These are phyloP conservation scores for Colletotrichum sansevieriae DNA, from an alignment of 2,329 filamentous ascomycete species.

Conservation along the genomic window DNA sequence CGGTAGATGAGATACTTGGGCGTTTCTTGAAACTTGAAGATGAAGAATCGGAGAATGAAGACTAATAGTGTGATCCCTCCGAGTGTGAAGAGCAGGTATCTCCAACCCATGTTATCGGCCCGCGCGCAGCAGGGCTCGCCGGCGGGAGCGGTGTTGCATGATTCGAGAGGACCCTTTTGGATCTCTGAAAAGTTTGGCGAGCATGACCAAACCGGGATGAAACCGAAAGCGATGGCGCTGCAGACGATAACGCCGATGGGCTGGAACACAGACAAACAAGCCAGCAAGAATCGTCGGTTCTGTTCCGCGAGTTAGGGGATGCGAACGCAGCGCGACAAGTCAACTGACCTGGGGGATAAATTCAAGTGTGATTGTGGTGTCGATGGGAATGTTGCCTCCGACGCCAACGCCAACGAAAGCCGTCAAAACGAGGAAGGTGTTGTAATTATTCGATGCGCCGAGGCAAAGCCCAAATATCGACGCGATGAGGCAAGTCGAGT, in stretches of 20 bases:
- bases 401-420: slow-evolving; percentile 67
- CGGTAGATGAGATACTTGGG: slow-evolving; percentile 70
- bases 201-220: slow-evolving; percentile 65
- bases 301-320: background rate
- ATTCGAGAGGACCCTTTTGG: slow-evolving; percentile 53
- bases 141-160: slow-evolving; percentile 54
- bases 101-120: slow-evolving; percentile 68
- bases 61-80: slow-evolving; percentile 67
- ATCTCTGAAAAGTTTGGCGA: slow-evolving; percentile 62
- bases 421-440: slow-evolving; percentile 64
- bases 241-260: slow-evolving; percentile 67
- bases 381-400: slow-evolving; percentile 68
- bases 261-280: slow-evolving; percentile 67
- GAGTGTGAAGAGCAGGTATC: slow-evolving; percentile 68
- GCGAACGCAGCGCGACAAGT: fast-evolving
- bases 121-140: slow-evolving; percentile 50
- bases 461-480: slow-evolving; percentile 66
- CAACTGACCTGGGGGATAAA: slow-evolving; percentile 61
- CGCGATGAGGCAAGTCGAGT: slow-evolving; percentile 67
- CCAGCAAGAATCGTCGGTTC: slow-evolving; percentile 64
- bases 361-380: slow-evolving; percentile 68
- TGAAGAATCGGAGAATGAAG: slow-evolving; percentile 66
- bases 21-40: slow-evolving; percentile 69
- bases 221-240: slow-evolving; percentile 64
- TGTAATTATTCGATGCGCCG: slow-evolving; percentile 63